A percentile compares a stretch with the other conserved stretches of the same genome.
These are phyloP conservation scores for Ophiosphaerella narmari DNA, from an alignment of 2,329 filamentous ascomycete genomes.

Conservation along the genomic window DNA sequence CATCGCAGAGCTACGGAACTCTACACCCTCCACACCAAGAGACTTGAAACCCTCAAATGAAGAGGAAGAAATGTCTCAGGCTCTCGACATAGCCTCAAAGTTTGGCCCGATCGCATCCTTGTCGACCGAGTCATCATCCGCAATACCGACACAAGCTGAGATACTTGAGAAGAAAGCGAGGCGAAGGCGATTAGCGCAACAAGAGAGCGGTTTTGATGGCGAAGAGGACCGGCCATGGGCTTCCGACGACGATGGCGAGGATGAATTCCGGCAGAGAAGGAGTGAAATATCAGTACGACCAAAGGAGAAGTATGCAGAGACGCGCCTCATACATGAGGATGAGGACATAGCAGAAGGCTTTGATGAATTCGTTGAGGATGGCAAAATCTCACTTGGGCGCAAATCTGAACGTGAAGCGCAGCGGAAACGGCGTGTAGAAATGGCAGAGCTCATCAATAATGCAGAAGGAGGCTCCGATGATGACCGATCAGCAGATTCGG, in stretches of 20 bases:
- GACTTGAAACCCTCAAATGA: conserved; percentile 52
- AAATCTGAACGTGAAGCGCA: conserved; percentile 76
- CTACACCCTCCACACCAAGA: conserved; percentile 81
- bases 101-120: conserved; percentile 59
- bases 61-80: conserved; percentile 47
- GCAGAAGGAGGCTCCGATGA: conserved; percentile 76
- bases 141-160: conserved; percentile 80
- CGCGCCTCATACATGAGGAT: conserved; percentile 79
- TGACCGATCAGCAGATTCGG: conserved; percentile 69
- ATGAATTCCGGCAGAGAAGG: conserved; percentile 45
- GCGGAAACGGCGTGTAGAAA: conserved; percentile 71
- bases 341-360: conserved; percentile 94
- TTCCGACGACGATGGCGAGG: conserved; percentile 45
- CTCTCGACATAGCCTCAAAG: conserved; percentile 54
- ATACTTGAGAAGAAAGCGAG: conserved; percentile 91
- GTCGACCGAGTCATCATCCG: conserved; percentile 37
- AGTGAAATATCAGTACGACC: conserved; percentile 55
- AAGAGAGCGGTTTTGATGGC: conserved; percentile 64
- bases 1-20: conserved; percentile 81
- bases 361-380: conserved; percentile 88
- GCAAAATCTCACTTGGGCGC: conserved; percentile 74
- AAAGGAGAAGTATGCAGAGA: conserved; percentile 68
- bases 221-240: conserved; percentile 50
- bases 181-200: conserved; percentile 76
- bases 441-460: conserved; percentile 80